Conservation (phyloP, 2,329 filamentous ascomycete genomes). For the Teratosphaeria gauchensis region DNA sequence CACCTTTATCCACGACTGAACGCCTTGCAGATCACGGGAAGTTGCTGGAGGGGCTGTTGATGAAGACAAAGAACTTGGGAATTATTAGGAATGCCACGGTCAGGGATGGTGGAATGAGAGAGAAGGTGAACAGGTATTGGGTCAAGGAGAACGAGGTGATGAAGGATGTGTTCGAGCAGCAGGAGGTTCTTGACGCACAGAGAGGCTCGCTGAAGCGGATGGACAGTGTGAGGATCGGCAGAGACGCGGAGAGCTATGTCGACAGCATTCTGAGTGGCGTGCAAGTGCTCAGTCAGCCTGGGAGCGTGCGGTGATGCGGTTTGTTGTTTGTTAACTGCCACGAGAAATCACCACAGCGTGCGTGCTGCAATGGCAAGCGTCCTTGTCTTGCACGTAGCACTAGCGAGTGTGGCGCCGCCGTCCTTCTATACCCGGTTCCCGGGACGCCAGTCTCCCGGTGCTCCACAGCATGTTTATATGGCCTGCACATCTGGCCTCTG, state of each 20-base stretch:
- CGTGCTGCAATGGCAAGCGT: not conserved
- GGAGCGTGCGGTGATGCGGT: not conserved
- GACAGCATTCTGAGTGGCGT: slow-evolving; percentile 13
- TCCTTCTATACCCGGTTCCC: too few species aligned
- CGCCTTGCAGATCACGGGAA: slow-evolving; percentile 53
- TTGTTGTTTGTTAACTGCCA: not conserved
- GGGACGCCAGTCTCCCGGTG: too few species aligned
- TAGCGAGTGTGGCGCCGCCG: not conserved
- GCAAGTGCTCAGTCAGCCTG: not conserved
- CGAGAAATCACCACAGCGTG: not conserved
- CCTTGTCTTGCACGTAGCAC: not conserved
- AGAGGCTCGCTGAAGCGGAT: slow-evolving; percentile 58
- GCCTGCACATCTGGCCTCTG: too few species aligned
- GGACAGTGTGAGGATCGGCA: slow-evolving; percentile 50
- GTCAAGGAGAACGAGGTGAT: slow-evolving; percentile 62
- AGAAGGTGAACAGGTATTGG: slow-evolving; percentile 66
- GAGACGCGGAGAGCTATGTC: slow-evolving; percentile 55
- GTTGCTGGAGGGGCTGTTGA: slow-evolving; percentile 49
- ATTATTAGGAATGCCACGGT: slow-evolving; percentile 72
- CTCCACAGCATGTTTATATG: too few species aligned
- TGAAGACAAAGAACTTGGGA: slow-evolving; percentile 61
- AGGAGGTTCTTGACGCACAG: slow-evolving; percentile 62
- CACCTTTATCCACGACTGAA: slow-evolving; percentile 51
- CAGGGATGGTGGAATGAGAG: slow-evolving; percentile 62
- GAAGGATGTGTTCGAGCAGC: slow-evolving; percentile 67